Percentiles rank a stretch among this genome's conserved stretches.
These are phyloP conservation scores for Miamiensis avidus DNA, from an alignment of 169 alveolate genomes.

Conservation along the genomic window DNA sequence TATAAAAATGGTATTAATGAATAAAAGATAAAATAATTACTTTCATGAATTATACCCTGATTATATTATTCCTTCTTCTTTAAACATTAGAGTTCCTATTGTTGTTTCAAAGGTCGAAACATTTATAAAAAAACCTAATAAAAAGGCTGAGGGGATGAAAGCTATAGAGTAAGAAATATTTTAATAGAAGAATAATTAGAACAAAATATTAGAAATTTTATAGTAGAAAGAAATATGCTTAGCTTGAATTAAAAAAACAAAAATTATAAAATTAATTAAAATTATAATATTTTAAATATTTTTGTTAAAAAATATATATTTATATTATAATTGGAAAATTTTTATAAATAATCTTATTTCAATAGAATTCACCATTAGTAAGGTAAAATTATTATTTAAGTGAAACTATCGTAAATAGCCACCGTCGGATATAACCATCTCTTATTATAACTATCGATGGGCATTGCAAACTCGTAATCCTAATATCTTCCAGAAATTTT, in stretches of 20 bases:
- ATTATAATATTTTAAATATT: no score
- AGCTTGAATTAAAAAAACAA: slow-evolving; percentile 6
- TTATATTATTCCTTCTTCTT: slow-evolving; percentile 54
- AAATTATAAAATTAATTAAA: not conserved
- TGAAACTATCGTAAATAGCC: not conserved
- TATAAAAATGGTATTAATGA: no score
- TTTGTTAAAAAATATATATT: no score
- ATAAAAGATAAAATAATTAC: no score
- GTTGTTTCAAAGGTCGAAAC: slow-evolving; percentile 35
- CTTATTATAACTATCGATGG: not conserved
- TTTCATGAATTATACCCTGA: slow-evolving; percentile 30
- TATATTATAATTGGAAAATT: no score
- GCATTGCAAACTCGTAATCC: not conserved
- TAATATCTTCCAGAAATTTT: not conserved
- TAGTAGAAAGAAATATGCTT: slow-evolving; percentile 18
- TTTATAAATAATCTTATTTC: no score
- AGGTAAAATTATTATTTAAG: not conserved
- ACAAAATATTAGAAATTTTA: slow-evolving; percentile 23
- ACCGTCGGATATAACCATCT: not conserved
- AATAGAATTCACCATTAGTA: not conserved
- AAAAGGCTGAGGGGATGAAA: slow-evolving; percentile 52
- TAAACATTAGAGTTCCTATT: slow-evolving; percentile 52
- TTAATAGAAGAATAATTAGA: slow-evolving; percentile 16
- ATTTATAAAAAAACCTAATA: no score
- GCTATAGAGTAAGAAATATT: slow-evolving; percentile 38